Percentiles rank a stretch among this genome's conserved stretches.
These are phyloP conservation scores for Pelargonium fulgidum DNA, from an alignment of 441 rosid genomes.

Conservation along the genomic window DNA sequence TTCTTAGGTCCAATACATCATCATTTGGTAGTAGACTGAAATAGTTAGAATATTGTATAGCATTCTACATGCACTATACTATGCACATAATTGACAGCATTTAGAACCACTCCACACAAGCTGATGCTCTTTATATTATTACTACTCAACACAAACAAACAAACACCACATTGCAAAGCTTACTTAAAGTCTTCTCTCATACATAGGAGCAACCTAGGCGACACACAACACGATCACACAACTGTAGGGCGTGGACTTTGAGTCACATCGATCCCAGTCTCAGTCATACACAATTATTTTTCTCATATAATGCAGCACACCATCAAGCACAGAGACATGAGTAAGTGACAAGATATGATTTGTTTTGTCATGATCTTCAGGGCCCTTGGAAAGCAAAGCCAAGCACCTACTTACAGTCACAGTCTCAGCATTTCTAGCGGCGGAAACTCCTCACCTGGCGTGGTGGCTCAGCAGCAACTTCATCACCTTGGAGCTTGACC, in stretches of 20 bases:
- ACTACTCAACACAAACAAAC: neutral
- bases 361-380: no score
- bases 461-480: slow-evolving; percentile 38
- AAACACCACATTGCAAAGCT: neutral
- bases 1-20: no score
- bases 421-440: slow-evolving; percentile 35
- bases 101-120: neutral
- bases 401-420: neutral
- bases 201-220: no score
- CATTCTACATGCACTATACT: no score
- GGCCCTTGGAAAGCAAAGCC: neutral
- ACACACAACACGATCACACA: neutral
- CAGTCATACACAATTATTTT: neutral
- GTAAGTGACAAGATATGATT: no score
- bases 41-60: no score
- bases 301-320: neutral
- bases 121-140: neutral
- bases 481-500: slow-evolving; percentile 67
- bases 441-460: slow-evolving; percentile 81
- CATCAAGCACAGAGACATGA: neutral
- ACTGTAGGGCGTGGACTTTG: slow-evolving; percentile 7
- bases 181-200: neutral
- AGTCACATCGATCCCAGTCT: neutral
- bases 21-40: no score
- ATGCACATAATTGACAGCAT: no score